These are phyloP conservation scores for Trametes pubescens DNA, from an alignment of 1,284 basidiomycete species.

Conservation along the genomic window DNA sequence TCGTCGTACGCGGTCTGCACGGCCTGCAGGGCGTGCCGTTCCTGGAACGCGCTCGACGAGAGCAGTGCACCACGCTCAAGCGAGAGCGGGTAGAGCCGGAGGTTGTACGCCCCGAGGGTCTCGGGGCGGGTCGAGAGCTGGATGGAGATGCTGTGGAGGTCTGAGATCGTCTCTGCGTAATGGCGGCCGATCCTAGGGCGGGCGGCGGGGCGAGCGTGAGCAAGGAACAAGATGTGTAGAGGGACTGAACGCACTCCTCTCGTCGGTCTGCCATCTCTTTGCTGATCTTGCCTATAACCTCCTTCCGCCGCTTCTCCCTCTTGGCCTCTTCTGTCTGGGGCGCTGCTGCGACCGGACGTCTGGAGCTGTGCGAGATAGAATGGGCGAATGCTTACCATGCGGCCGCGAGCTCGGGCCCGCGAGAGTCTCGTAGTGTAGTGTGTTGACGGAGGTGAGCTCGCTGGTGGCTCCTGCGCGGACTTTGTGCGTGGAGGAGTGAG, in stretches of 20 bases:
- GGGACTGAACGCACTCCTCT: slow-evolving; percentile 65
- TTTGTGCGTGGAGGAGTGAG: slow-evolving; percentile 54
- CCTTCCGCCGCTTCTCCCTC: slow-evolving; percentile 70
- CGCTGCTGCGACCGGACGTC: slow-evolving; percentile 18
- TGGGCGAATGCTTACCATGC: slow-evolving; percentile 45
- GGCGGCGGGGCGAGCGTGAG: slow-evolving; percentile 6
- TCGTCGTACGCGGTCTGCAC: slow-evolving; percentile 77
- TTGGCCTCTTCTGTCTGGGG: slow-evolving; percentile 50
- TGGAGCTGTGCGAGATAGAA: slow-evolving; percentile 5
- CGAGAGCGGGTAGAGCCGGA: slow-evolving; percentile 74
- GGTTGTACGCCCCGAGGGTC: slow-evolving; percentile 65
- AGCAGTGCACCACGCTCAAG: slow-evolving; percentile 78
- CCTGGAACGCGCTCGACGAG: slow-evolving; percentile 67
- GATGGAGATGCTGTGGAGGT: slow-evolving; percentile 60
- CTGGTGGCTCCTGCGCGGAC: slow-evolving; percentile 38
- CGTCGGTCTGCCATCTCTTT: slow-evolving; percentile 76
- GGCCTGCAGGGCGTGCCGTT: slow-evolving; percentile 67
- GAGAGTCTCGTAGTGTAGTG: slow-evolving; percentile 42
- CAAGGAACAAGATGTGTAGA: not conserved
- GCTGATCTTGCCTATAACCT: slow-evolving; percentile 69
- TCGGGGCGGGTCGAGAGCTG: slow-evolving; percentile 75
- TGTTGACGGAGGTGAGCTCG: slow-evolving; percentile 38
- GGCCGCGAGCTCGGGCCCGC: slow-evolving; percentile 51
- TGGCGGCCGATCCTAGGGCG: slow-evolving; percentile 54
- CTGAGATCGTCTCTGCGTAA: slow-evolving; percentile 61